A percentile compares a stretch with the other conserved stretches of the same genome.
Evolutionary conservation across 148 eudicot species (phyloP).

Genomic region (Silene conica): DNA sequence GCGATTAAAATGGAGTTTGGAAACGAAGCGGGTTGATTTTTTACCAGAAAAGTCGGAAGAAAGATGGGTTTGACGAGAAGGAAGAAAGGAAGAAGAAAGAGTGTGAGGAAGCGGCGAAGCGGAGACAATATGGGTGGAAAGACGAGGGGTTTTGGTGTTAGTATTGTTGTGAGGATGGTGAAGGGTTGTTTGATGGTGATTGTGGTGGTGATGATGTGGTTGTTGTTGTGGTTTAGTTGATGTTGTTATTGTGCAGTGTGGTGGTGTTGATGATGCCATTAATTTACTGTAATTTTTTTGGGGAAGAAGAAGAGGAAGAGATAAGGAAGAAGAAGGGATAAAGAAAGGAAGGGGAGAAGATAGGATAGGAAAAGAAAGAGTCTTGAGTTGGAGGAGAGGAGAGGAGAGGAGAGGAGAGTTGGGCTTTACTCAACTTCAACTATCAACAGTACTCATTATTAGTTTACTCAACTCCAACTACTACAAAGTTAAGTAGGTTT

Average conservation of each 20-base stretch:
- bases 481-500: background rate
- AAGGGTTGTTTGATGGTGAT: constrained; percentile 23
- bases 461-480: background rate
- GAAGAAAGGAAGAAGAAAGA: constrained; percentile 2
- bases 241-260: constrained; percentile 56
- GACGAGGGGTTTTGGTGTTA: constrained; percentile 27
- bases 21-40: constrained; percentile 78
- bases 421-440: background rate
- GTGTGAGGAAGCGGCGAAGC: background rate
- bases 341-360: background rate
- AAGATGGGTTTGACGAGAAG: constrained; percentile 30
- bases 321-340: constrained; percentile 7
- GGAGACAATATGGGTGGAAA: constrained; percentile 26
- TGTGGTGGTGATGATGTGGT: constrained; percentile 31
- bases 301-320: background rate
- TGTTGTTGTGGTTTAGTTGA: constrained; percentile 50
- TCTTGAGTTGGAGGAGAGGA: background rate
- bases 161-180: constrained; percentile 18
- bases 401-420: background rate
- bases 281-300: background rate
- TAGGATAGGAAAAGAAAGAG: constrained; percentile 11
- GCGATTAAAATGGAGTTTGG: constrained; percentile 81
- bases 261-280: constrained; percentile 88
- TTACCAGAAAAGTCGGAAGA: constrained; percentile 76
- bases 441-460: too few relatives aligned